These are phyloP conservation scores for Cytospora chrysosperma DNA, from an alignment of 2,329 filamentous ascomycete species.

Conservation along the genomic window DNA sequence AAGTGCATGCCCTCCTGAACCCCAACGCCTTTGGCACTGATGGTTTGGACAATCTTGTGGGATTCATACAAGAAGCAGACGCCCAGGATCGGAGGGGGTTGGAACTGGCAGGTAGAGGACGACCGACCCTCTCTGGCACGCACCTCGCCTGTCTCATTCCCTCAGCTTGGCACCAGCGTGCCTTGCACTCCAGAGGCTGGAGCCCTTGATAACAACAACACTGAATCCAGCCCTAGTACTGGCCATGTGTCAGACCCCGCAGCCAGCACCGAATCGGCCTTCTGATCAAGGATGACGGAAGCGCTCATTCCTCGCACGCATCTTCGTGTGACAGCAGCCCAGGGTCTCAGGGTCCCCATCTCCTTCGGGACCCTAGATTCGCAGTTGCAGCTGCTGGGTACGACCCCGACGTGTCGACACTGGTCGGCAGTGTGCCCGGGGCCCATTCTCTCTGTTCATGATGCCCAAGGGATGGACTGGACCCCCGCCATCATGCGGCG, in stretches of 20 bases:
- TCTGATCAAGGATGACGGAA: neutral
- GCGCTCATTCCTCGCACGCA: neutral
- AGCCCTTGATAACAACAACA: neutral
- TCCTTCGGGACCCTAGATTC: neutral
- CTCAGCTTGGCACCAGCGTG: neutral
- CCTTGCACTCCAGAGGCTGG: neutral
- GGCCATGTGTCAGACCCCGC: neutral
- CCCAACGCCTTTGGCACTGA: neutral
- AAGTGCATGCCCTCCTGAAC: neutral
- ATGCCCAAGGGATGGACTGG: too few species aligned
- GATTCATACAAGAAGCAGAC: neutral
- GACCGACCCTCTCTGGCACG: neutral
- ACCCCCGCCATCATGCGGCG: too few species aligned
- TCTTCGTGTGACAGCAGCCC: neutral
- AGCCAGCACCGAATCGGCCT: neutral
- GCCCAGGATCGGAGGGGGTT: neutral
- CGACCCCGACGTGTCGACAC: neutral
- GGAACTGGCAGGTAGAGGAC: neutral
- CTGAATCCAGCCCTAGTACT: neutral
- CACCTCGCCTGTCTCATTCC: neutral
- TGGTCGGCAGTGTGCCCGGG: neutral
- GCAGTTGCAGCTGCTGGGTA: neutral
- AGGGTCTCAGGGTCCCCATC: neutral
- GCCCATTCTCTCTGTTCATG: neutral
- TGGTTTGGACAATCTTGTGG: neutral